Base-by-base conservation (phyloP, 73 alveolate species). In the Paramecium primaurelia region DNA sequence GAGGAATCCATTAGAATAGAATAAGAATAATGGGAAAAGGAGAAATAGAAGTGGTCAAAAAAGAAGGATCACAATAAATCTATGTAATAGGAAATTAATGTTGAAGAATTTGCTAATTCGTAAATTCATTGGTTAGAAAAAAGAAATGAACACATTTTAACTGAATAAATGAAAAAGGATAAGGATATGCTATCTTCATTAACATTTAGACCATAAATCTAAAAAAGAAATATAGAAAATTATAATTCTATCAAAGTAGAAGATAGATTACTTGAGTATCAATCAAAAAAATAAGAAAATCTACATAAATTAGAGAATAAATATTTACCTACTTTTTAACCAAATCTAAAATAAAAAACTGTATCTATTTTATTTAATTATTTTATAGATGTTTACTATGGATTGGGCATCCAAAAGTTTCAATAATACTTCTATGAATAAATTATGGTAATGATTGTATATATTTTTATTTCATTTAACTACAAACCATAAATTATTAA, bases 321-420 rank as follows among this genome's bases (percentile, higher is more conserved):
- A 44, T 73, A 73, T 10, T 73, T 73, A 37, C 87, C 87, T 32
- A 73, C 87, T 16, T 73, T 73, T 8, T 3, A 73, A 36, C 87
- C 87, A 10, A 73, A 73, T 37, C 12, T 73, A 12, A 28, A 64
- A 22, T 64, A 64, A 64, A 64, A 64, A 64, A 11, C 84, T 64
- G 84, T 64, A 64, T 32, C 8, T 25, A 32, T 64, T 0, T 34
- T 28, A 4, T 64, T 34, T 11, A 22, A 32, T 32, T 25, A 32
- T 32, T 0, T 64, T 32, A 22, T 64, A 64, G 84, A 32, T 64
- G 47, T 12, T 64, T 11, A 64, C 84, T 20, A 64, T 64, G 84
- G 84, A 64, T 64, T 64, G 84, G 84, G 84, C 84, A 22, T 64
- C 84, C 30, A 64, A 64, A 64, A 64, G 84, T 28, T 64, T 64